Evolutionary conservation across 345 rosid species (phyloP).

Genomic region (Salix suchowensis): DNA sequence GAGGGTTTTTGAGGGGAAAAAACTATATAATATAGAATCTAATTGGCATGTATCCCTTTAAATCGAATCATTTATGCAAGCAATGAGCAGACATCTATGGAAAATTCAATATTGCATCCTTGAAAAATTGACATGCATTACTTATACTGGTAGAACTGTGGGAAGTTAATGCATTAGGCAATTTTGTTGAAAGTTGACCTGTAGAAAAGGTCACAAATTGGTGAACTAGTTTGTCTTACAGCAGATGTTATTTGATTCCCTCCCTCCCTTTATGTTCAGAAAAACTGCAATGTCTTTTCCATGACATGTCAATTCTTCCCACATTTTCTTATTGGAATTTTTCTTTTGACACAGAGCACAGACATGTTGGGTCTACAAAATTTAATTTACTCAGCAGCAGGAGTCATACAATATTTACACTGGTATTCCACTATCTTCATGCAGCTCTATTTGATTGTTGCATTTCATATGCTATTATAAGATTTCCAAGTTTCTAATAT

Average conservation of each 20-base stretch:
- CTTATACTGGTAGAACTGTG: background rate
- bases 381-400: constrained; percentile 97
- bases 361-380: constrained; percentile 97
- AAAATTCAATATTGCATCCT: background rate
- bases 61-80: background rate
- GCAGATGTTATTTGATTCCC: background rate
- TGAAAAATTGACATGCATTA: background rate
- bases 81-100: background rate
- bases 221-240: background rate
- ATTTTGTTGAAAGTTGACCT: background rate
- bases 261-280: background rate
- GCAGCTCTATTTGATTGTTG: constrained; percentile 10
- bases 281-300: background rate
- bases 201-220: background rate
- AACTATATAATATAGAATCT: background rate
- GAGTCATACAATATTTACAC: constrained; percentile 98
- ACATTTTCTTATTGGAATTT: background rate
- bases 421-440: constrained; percentile 50
- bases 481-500: background rate
- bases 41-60: background rate
- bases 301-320: background rate
- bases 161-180: background rate
- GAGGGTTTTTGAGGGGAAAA: background rate
- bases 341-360: constrained; percentile 66
- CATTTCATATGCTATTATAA: constrained; percentile 3